phyloP scores from a whole-genome alignment of 768 basidiomycete species.

The Kwoniella heveanensis region DNA sequence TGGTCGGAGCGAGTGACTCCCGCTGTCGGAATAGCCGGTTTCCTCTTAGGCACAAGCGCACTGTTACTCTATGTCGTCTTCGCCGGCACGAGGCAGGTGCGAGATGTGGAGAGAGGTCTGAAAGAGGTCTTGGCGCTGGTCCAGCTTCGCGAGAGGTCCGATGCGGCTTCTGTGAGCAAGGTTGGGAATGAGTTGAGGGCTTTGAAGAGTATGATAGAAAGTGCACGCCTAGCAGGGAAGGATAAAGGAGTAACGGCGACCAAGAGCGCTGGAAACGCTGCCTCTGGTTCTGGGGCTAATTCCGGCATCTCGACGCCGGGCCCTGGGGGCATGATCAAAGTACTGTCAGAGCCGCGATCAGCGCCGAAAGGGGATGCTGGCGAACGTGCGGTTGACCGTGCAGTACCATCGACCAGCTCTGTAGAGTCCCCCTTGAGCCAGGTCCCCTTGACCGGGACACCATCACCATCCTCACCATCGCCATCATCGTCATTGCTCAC shows the following conservation, averaged over 20 bases:
- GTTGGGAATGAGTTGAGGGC: slow-evolving; percentile 6
- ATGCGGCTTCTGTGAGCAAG: not conserved
- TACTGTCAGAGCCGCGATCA: too few relatives aligned
- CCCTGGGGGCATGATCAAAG: too few relatives aligned
- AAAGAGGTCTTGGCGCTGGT: slow-evolving; percentile 15
- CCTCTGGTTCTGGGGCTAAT: too few relatives aligned
- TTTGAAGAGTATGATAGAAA: slow-evolving; percentile 1
- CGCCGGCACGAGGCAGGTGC: not conserved
- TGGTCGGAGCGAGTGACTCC: too few relatives aligned
- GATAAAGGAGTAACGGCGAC: too few relatives aligned
- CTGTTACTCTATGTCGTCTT: not conserved
- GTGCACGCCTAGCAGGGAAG: not conserved
- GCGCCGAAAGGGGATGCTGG: too few relatives aligned
- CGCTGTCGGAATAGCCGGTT: not conserved
- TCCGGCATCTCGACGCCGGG: too few relatives aligned
- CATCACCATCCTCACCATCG: not conserved
- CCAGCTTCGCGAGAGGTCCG: not conserved
- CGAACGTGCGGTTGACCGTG: too few relatives aligned
- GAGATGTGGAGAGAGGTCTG: slow-evolving; percentile 6
- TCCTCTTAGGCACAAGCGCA: not conserved
- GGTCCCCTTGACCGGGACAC: too few relatives aligned
- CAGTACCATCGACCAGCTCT: too few relatives aligned
- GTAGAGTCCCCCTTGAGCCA: too few relatives aligned
- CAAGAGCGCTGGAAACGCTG: too few relatives aligned
- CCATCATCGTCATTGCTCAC: not conserved